Evolutionary conservation across 1,284 basidiomycete genomes (phyloP), one percentile per base, ranked within the genome.

Genomic region (Cryptococcus sp.): DNA sequence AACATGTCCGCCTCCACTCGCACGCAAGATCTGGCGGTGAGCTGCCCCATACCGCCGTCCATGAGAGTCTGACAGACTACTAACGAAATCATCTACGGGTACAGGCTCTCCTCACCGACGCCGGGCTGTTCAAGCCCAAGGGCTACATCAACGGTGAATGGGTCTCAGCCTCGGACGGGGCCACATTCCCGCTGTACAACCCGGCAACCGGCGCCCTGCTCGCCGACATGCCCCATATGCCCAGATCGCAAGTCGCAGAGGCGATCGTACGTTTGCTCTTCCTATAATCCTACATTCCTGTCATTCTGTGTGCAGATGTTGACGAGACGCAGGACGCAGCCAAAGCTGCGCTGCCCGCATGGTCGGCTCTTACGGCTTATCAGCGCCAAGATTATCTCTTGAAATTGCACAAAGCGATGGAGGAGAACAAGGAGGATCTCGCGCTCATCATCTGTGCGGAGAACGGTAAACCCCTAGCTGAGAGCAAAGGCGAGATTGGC

Each of bases 381-480:
- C 54, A 60, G 40, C n/a, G 91, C 54, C 89, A 91, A 70, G 89
- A 92, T 70, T 82, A 92, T 60, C 81, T 93, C 57, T 78, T 87
- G 71, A 90, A 88, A 67, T 83, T 92, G 63, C 87, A 82, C 73
- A 77, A 79, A 25, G 82, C 92, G 61, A 88, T 93, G 87, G 80
- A 84, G 63, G 84, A 90, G 72, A 83, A 93, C 74, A 81, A 86
- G 42, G 90, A 94, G 45, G 93, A 96, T 72, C 81, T 96, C 39
- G 85, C 86, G 13, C 84, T 86, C 44, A 85, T 94, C 54, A 90
- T 93, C 64, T 92, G 91, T 5, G 80, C 91, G 50, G 93, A 96
- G 80, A 96, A 95, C 69, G 93, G 93, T 38, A 96, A 96, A 81
- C 83, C 91, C 3, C 77, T 94, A 23, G 80, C 82, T 0, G 91